phyloP scores from a whole-genome alignment of 495 filamentous ascomycete species.

The Aspergillus cristatus region DNA sequence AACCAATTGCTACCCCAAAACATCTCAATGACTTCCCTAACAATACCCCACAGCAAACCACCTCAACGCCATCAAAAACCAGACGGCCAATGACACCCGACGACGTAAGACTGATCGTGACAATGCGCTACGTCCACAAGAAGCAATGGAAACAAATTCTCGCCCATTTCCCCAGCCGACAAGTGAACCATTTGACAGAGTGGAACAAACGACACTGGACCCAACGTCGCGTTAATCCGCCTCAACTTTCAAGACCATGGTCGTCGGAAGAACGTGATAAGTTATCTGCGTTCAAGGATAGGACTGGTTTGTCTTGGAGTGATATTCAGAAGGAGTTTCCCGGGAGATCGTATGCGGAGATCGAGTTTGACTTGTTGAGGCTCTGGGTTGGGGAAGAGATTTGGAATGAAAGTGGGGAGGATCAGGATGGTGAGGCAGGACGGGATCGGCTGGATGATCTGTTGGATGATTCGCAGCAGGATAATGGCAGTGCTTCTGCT shows the following conservation, averaged over 20 bases:
- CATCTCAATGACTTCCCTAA: too few relatives aligned
- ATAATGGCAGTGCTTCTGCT: too few relatives aligned
- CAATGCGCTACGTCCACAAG: constrained; percentile 21
- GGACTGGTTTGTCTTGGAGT: constrained; percentile 25
- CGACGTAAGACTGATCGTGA: constrained; percentile 24
- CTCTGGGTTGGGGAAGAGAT: constrained; percentile 21
- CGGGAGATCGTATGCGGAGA: constrained; percentile 22
- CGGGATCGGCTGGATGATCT: constrained; percentile 2
- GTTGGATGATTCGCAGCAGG: too few relatives aligned
- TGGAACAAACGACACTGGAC: constrained; percentile 30
- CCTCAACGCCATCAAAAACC: too few relatives aligned
- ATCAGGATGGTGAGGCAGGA: constrained; percentile 1
- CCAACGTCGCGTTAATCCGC: constrained; percentile 22
- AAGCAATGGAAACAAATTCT: constrained; percentile 26
- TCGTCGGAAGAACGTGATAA: constrained; percentile 20
- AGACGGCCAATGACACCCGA: constrained; percentile 19
- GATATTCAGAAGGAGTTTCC: constrained; percentile 21
- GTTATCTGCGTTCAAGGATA: constrained; percentile 18
- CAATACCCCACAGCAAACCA: too few relatives aligned
- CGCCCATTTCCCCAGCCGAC: constrained; percentile 19
- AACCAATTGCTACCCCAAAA: background rate
- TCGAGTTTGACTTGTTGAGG: constrained; percentile 32
- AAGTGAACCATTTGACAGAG: constrained; percentile 10
- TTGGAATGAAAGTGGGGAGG: constrained; percentile 1
- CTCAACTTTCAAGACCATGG: constrained; percentile 25